These are phyloP conservation scores for Plantago lanceolata DNA, from an alignment of 305 asterid genomes.

Conservation along the genomic window DNA sequence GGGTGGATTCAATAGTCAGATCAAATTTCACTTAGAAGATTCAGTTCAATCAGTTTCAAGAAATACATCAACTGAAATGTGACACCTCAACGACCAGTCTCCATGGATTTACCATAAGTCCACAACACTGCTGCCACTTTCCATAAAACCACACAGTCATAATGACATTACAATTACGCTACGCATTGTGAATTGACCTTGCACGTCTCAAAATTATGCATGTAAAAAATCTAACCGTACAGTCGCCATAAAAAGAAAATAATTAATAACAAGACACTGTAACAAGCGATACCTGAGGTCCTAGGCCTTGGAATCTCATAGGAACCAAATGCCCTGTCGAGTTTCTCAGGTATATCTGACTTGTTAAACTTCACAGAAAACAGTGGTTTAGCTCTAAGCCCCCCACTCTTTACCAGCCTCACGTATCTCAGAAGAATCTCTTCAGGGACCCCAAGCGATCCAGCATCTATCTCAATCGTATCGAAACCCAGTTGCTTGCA, in stretches of 20 bases:
- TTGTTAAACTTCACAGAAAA: constrained; percentile 65
- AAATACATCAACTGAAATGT: no score
- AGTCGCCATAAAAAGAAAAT: no score
- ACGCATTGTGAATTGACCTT: neutral
- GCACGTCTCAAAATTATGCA: neutral
- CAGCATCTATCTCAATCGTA: constrained; percentile 67
- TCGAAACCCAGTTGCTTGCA: constrained; percentile 77
- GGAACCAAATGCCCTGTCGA: constrained; percentile 70
- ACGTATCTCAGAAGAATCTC: constrained; percentile 76
- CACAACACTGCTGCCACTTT: no score
- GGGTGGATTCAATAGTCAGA: no score
- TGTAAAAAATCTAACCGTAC: no score
- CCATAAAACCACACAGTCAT: no score
- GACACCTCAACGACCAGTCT: no score
- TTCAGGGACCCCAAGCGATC: constrained; percentile 68
- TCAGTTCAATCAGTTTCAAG: no score
- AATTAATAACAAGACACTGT: neutral
- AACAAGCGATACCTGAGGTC: constrained; percentile 41
- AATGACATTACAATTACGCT: no score
- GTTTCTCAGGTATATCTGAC: constrained; percentile 54
- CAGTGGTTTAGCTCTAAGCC: constrained; percentile 77
- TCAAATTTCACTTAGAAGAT: no score
- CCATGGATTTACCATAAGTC: no score
- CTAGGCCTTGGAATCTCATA: constrained; percentile 54
- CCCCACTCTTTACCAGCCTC: constrained; percentile 65